A percentile compares a stretch with the other conserved stretches of the same genome.
These are phyloP conservation scores for Meyerozyma athensensis DNA, from an alignment of 1,139 yeast genomes.

Conservation along the genomic window DNA sequence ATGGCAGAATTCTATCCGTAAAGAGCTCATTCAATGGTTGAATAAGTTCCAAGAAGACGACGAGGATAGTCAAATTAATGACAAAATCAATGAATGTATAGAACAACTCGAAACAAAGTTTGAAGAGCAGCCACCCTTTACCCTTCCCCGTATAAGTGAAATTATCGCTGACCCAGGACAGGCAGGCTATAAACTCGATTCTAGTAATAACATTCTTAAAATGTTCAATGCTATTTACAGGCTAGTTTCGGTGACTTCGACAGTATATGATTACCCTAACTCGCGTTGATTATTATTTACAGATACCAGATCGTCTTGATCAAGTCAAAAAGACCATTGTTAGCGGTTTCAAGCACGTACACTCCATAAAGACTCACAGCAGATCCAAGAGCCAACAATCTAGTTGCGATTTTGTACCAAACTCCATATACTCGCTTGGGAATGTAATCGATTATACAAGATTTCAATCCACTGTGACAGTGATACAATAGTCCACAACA, in stretches of 20 bases:
- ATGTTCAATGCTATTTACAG: background rate
- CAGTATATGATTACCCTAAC: background rate
- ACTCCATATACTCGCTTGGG: constrained; percentile 79
- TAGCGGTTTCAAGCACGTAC: constrained; percentile 70
- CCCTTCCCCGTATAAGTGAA: constrained; percentile 53
- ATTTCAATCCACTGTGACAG: constrained; percentile 73
- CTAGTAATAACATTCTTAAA: background rate
- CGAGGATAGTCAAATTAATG: background rate
- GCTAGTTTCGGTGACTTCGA: constrained; percentile 1
- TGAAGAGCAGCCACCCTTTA: constrained; percentile 49
- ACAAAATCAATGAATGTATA: constrained; percentile 11
- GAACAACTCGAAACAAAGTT: constrained; percentile 23
- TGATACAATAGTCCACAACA: constrained; percentile 65
- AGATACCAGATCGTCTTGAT: constrained; percentile 37
- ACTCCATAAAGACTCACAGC: constrained; percentile 73
- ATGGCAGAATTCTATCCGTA: background rate
- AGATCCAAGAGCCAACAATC: constrained; percentile 65
- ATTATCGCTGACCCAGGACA: constrained; percentile 36
- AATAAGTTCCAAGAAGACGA: background rate
- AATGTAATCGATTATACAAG: constrained; percentile 86
- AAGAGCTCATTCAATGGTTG: background rate
- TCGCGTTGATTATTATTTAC: background rate
- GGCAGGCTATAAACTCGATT: constrained; percentile 19
- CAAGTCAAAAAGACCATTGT: constrained; percentile 54
- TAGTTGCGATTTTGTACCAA: constrained; percentile 61